phyloP scores from a whole-genome alignment of 2,329 filamentous ascomycete species.

The Coleophoma cylindrospora region DNA sequence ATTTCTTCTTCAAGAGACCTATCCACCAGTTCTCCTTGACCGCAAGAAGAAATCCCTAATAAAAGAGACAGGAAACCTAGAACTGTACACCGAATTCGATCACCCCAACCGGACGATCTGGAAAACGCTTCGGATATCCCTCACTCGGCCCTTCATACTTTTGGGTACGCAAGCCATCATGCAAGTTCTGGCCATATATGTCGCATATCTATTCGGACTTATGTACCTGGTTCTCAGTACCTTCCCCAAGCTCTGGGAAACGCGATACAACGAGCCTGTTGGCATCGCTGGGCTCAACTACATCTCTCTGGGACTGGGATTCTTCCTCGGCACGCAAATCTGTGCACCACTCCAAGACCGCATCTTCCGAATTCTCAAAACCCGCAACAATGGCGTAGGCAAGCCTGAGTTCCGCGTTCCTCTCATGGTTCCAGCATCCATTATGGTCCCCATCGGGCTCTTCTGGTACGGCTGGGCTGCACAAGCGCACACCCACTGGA shows the following conservation, averaged over 20 bases:
- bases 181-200: constrained; percentile 45
- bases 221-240: constrained; percentile 54
- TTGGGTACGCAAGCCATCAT: constrained; percentile 48
- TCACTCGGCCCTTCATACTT: constrained; percentile 43
- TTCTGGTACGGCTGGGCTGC: constrained; percentile 55
- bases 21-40: constrained; percentile 40
- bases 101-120: constrained; percentile 26
- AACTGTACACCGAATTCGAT: constrained; percentile 46
- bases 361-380: constrained; percentile 20
- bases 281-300: constrained; percentile 54
- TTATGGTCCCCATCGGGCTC: constrained; percentile 51
- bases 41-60: constrained; percentile 38
- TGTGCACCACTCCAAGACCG: constrained; percentile 27
- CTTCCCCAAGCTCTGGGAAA: constrained; percentile 53
- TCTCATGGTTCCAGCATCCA: constrained; percentile 46
- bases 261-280: constrained; percentile 47
- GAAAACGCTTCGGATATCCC: constrained; percentile 32
- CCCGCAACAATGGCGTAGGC: constrained; percentile 21
- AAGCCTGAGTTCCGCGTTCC: constrained; percentile 60
- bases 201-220: constrained; percentile 46
- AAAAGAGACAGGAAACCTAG: constrained; percentile 45
- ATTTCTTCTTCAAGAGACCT: constrained; percentile 41
- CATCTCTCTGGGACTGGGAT: constrained; percentile 41
- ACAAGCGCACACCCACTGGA: constrained; percentile 46
- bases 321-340: constrained; percentile 29